Evolutionary conservation across 768 basidiomycete species (phyloP).

Genomic region (Phylloporus sp.): DNA sequence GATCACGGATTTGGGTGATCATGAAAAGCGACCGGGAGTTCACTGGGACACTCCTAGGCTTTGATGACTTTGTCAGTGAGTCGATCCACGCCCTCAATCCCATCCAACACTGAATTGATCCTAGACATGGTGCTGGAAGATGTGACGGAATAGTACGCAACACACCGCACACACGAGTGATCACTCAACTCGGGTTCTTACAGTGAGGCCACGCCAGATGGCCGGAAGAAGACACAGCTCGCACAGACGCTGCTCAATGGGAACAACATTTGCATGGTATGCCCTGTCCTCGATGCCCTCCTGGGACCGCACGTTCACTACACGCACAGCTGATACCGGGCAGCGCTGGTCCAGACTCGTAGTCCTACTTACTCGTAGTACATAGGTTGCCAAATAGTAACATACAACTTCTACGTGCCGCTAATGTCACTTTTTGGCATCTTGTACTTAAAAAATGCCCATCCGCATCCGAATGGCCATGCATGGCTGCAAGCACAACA

Average conservation of each 20-base stretch:
- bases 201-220: slow-evolving; percentile 85
- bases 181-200: neutral
- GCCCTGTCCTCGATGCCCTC: slow-evolving; percentile 20
- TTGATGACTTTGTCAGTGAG: slow-evolving; percentile 99
- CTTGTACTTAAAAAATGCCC: slow-evolving; percentile 55
- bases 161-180: neutral
- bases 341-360: slow-evolving; percentile 59
- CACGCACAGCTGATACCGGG: slow-evolving; percentile 58
- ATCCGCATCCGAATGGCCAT: slow-evolving; percentile 83
- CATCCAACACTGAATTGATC: neutral
- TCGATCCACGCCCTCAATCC: slow-evolving; percentile 24
- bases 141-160: slow-evolving; percentile 93
- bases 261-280: slow-evolving; percentile 95
- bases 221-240: slow-evolving; percentile 74
- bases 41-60: slow-evolving; percentile 89
- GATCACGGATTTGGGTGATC: slow-evolving; percentile 95
- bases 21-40: slow-evolving; percentile 99
- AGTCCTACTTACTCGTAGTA: neutral
- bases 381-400: slow-evolving; percentile 22
- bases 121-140: slow-evolving; percentile 94
- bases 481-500: slow-evolving; percentile 70
- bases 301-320: slow-evolving; percentile 4
- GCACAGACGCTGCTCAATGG: slow-evolving; percentile 89
- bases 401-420: slow-evolving; percentile 8
- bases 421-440: neutral